A percentile compares a stretch with the other conserved stretches of the same genome.
Evolutionary conservation across 2,329 filamentous ascomycete genomes (phyloP).

Genomic region (Calycina marina): DNA sequence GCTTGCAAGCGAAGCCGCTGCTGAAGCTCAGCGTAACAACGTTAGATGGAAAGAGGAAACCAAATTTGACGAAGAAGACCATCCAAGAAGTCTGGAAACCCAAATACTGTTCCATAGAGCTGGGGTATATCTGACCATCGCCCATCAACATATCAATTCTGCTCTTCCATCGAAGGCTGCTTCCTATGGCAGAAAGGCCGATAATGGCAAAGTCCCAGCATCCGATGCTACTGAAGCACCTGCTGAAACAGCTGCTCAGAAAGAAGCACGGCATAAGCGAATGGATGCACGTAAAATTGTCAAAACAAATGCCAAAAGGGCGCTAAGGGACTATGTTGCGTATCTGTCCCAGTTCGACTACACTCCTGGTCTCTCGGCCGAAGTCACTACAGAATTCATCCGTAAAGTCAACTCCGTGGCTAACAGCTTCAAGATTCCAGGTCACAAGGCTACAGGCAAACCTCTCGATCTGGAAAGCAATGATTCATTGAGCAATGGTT

Average conservation of each 20-base stretch:
- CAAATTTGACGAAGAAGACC: conserved; percentile 44
- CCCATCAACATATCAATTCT: conserved; percentile 47
- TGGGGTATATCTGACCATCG: conserved; percentile 55
- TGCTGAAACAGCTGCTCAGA: conserved; percentile 29
- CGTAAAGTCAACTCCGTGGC: conserved; percentile 42
- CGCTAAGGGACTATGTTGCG: conserved; percentile 57
- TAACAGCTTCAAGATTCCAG: conserved; percentile 30
- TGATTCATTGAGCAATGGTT: conserved; percentile 20
- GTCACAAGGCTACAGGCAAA: conserved; percentile 19
- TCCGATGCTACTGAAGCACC: conserved; percentile 6
- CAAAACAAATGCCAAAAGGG: conserved; percentile 60
- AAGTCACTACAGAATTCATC: conserved; percentile 31
- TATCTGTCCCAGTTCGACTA: conserved; percentile 68
- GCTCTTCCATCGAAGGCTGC: conserved; percentile 29
- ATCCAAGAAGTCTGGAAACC: conserved; percentile 59
- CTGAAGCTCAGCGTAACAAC: conserved; percentile 19
- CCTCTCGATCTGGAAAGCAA: conserved; percentile 20
- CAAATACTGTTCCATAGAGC: conserved; percentile 68
- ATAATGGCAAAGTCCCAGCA: conserved; percentile 12
- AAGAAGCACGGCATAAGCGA: conserved; percentile 28
- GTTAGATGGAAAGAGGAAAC: conserved; percentile 31
- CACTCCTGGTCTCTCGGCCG: conserved; percentile 36
- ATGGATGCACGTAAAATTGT: conserved; percentile 53
- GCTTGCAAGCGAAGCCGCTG: conserved; percentile 26
- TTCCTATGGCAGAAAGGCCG: conserved; percentile 10